Evolutionary conservation across 2,329 filamentous ascomycete species (phyloP), one percentile per base, ranked within the genome.

Genomic region (Nemania sp.): DNA sequence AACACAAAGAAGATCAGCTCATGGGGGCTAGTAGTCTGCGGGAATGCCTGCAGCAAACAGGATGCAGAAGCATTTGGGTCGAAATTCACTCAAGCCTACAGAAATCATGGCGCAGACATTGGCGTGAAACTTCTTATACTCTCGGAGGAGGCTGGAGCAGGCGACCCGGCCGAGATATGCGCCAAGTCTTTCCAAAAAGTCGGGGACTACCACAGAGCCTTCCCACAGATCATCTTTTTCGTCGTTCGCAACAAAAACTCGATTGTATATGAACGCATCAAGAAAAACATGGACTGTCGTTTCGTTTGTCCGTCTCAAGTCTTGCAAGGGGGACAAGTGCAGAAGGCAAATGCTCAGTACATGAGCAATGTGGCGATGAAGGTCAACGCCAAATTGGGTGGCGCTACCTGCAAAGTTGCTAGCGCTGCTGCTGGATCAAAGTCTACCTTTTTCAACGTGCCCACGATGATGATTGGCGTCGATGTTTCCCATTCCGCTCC

Each of bases 321-420:
- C 58, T 68, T 97, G n/a, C 86, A 91, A 61, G 76, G 78, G 2
- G 74, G 75, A 0, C 88, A 95, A 54, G 89, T 93, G 1, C 64
- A 75, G 31, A 88, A 87, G 68, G 83, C 82, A 14, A 83, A 88
- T 19, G 80, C 80, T 0, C 94, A 99, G 65, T 97, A 97, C 72
- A 88, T 90, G 65, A 94, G 90, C 1, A 99, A 99, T 58, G 91
- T 99, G 0, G 82, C 86, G 60, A 94, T 99, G 90, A 99, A 99
- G 76, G 85, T 99, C 61, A 97, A 99, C 64, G 89, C 90, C 3
- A 99, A 99, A 76, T 81, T 99, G 2, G 94, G 94, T 12, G 94
- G 94, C 5, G 81, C 83, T 0, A 97, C 91, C 1, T 86, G 75
- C 47, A 77, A 70, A 39, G 68, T 75, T 7, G 57, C 66, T 31